phyloP scores from a whole-genome alignment of 176 grass and related monocot species.

The Lolium perenne region DNA sequence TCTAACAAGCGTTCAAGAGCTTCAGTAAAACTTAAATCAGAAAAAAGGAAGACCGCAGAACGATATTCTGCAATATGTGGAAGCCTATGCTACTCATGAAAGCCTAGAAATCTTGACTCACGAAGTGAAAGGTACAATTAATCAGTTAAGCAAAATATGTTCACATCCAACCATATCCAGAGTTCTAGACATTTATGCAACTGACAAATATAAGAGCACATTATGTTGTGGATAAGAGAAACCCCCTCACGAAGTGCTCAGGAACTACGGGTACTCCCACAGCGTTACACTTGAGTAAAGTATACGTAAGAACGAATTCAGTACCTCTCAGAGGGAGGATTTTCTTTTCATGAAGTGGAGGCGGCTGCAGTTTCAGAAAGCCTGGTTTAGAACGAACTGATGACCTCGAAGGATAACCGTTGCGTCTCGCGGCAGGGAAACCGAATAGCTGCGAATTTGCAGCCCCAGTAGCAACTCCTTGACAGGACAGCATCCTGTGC shows the following conservation, averaged over 20 bases:
- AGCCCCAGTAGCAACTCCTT: conserved; percentile 32
- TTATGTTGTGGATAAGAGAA: not conserved
- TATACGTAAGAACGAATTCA: not conserved
- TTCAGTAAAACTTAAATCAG: not conserved
- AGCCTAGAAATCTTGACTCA: not conserved
- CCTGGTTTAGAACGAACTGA: not conserved
- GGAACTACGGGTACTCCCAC: not conserved
- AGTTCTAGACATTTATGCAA: conserved; percentile 9
- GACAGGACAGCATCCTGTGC: conserved; percentile 25
- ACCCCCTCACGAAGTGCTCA: not conserved
- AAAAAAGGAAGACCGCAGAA: not conserved
- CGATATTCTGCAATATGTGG: not conserved
- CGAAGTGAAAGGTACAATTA: not conserved
- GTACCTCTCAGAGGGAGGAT: conserved; percentile 43
- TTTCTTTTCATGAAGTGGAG: conserved; percentile 40
- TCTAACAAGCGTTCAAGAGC: conserved; percentile 17
- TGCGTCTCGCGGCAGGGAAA: conserved; percentile 3
- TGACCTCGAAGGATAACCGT: conserved; percentile 18
- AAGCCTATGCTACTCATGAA: not conserved
- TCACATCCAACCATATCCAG: not conserved
- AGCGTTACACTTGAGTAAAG: not conserved
- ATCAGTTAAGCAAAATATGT: not conserved
- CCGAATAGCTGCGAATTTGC: conserved; percentile 38
- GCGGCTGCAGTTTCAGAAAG: conserved; percentile 37
- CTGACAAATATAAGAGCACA: conserved; percentile 6